These are phyloP conservation scores for Mycena pura DNA, from an alignment of 768 basidiomycete species.

Conservation along the genomic window DNA sequence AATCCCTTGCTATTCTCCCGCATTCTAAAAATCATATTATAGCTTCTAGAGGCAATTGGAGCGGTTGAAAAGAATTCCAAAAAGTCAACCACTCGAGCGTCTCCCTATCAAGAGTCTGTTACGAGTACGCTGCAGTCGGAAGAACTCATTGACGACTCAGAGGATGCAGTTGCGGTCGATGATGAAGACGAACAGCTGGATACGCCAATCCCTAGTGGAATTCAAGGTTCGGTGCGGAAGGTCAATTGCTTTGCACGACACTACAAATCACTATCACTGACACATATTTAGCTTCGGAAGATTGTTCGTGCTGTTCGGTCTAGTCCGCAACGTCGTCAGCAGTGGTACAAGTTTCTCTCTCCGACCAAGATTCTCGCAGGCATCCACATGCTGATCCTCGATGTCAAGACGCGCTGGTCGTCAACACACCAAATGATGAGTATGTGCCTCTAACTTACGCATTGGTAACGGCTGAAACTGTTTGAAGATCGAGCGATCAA, in stretches of 20 bases:
- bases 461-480: too few species aligned
- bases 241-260: background rate
- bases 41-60: conserved; percentile 18
- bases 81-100: background rate
- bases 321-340: conserved; percentile 19
- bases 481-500: too few species aligned
- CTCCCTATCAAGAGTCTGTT: conserved; percentile 17
- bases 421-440: conserved; percentile 29
- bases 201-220: background rate
- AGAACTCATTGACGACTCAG: background rate
- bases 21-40: background rate
- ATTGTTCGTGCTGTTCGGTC: conserved; percentile 18
- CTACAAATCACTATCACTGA: background rate
- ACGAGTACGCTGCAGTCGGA: background rate
- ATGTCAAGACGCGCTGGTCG: conserved; percentile 28
- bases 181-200: background rate
- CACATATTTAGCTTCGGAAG: conserved; percentile 4
- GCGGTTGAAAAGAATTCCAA: background rate
- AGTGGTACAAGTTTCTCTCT: conserved; percentile 1
- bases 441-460: too few species aligned
- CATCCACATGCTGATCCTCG: conserved; percentile 25
- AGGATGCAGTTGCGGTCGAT: background rate
- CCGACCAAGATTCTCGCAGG: background rate
- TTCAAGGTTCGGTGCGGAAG: conserved; percentile 7
- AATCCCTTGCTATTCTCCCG: background rate